Base-by-base conservation (phyloP, 139 green algal genomes). In the Edaphochlamys debaryana region DNA sequence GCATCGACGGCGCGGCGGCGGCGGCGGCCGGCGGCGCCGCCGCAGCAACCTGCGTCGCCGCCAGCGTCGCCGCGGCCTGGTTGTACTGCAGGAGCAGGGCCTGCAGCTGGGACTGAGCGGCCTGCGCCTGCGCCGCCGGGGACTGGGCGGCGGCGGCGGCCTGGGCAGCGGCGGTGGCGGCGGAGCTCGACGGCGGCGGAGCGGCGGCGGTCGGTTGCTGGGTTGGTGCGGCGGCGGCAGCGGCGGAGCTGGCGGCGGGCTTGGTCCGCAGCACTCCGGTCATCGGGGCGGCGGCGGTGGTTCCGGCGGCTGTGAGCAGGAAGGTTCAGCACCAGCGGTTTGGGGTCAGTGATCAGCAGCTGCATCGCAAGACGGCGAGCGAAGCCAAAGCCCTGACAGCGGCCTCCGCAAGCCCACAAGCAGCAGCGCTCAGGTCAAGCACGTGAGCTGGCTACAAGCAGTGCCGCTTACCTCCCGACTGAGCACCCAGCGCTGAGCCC, bases 81-180 rank as follows among this genome's bases (percentile, higher is more conserved):
- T 67, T 37, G n/a, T 67, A 38, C 4, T 36, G 30, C 19, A 19
- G 8, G 13, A 40, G 30, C 27, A 40, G 60, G 5, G 37, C 30
- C 30, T 80, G 73, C 29, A 32, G 25, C 75, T 72, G 58, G n/a
- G 40, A 32, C 4, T 41, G 62, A 4, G 20, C 13, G 4, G 40
- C n/a, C 58, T 69, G 58, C 58, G 56, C 34, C 58, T 80, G 74
- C 29, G 69, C 58, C 74, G 23, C 20, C 22, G 68, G 72, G 37
- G 11, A 32, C 32, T 68, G 62, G 13, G 25, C 20, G 11, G 20
- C n/a, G n/a, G n/a, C n/a, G n/a, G n/a, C n/a, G n/a, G n/a, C n/a
- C n/a, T n/a, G n/a, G n/a, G n/a, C n/a, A 58, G 6, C 8, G 20
- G 25, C 2, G 50, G 20, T 58, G 50, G 11, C 15, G 48, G 48